These are phyloP conservation scores for Pythium phragmitis DNA, from an alignment of 352 stramenopile genomes.

Conservation along the genomic window DNA sequence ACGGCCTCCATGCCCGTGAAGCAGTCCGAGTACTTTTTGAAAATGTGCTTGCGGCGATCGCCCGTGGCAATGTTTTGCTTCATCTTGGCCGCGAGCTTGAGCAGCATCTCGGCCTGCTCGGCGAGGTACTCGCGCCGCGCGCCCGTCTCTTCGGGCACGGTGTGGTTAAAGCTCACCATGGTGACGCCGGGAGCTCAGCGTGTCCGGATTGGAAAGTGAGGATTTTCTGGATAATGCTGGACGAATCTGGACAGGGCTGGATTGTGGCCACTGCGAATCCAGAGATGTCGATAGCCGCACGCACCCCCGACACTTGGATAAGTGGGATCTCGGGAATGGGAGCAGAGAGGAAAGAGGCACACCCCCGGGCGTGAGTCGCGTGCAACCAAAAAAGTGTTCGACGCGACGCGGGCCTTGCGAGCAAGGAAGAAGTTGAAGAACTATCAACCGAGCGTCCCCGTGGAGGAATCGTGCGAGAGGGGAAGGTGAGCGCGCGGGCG, in stretches of 20 bases:
- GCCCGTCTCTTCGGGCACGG: conserved; percentile 25
- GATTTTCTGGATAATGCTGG: neutral
- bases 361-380: neutral
- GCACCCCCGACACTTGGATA: neutral
- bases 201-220: neutral
- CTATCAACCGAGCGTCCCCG: conserved; percentile 19
- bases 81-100: conserved; percentile 72
- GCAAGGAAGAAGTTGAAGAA: conserved; percentile 23
- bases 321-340: neutral
- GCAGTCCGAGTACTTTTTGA: conserved; percentile 82
- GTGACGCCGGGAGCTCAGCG: too few species aligned
- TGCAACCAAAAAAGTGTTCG: neutral
- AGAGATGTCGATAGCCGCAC: neutral
- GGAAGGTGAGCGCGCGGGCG: neutral
- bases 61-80: conserved; percentile 79
- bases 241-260: neutral
- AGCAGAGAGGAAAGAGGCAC: neutral
- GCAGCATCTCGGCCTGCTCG: conserved; percentile 67
- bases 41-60: conserved; percentile 68
- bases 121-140: conserved; percentile 31
- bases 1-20: conserved; percentile 85
- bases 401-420: conserved; percentile 6
- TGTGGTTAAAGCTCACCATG: conserved; percentile 33
- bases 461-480: neutral
- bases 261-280: neutral